A percentile compares a stretch with the other conserved stretches of the same genome.
Conservation (phyloP, 345 rosid genomes). For the Gossypium anomalum region DNA sequence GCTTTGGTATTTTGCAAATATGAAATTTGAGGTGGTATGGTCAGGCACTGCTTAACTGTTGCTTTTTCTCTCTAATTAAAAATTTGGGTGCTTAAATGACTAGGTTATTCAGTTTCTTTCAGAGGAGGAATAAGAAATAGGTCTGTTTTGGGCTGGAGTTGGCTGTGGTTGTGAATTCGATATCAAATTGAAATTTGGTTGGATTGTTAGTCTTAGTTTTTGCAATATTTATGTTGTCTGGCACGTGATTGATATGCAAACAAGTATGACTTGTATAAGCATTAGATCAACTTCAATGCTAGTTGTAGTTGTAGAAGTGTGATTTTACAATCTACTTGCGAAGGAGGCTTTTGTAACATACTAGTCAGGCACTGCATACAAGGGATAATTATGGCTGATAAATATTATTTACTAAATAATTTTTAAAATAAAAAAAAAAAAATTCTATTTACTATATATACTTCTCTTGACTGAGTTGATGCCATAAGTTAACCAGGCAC, state of each 20-base stretch:
- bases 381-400: not conserved
- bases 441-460: too few relatives aligned
- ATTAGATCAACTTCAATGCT: not conserved
- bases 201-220: not conserved
- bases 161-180: not conserved
- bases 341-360: not conserved
- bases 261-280: not conserved
- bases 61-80: not conserved
- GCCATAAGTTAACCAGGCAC: too few relatives aligned
- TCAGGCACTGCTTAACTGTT: too few relatives aligned
- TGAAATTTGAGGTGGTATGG: not conserved
- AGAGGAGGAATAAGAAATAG: not conserved
- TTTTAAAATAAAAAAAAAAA: too few relatives aligned
- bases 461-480: too few relatives aligned
- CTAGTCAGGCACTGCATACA: not conserved
- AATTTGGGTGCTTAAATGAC: not conserved
- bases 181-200: not conserved
- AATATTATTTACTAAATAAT: too few relatives aligned
- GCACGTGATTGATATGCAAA: not conserved
- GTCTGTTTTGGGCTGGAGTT: not conserved
- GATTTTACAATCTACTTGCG: not conserved
- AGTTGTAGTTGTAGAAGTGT: not conserved
- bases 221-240: not conserved
- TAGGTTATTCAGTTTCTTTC: not conserved
- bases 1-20: too few relatives aligned